A percentile compares a stretch with the other conserved stretches of the same genome.
Conservation (phyloP, 2,329 filamentous ascomycete genomes). For the Amesomyces nigricolor region DNA sequence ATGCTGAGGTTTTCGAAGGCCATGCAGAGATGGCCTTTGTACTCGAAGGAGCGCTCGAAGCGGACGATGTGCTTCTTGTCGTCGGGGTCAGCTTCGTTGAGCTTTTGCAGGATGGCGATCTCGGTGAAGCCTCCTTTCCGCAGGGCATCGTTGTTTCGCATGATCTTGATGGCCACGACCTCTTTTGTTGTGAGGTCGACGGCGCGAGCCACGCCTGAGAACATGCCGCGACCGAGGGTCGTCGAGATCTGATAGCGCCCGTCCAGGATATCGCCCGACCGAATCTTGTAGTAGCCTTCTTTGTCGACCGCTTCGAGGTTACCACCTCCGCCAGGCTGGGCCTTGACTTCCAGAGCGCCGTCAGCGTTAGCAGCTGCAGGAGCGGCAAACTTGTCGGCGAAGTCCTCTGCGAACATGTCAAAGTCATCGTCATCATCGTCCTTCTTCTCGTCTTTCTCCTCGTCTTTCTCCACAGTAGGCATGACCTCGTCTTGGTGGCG, state of each 20-base stretch:
- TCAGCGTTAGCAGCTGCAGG: conserved; percentile 32
- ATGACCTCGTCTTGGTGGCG: conserved; percentile 19
- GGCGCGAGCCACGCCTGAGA: conserved; percentile 90
- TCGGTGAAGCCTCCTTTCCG: conserved; percentile 90
- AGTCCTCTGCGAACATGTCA: conserved; percentile 87
- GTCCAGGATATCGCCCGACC: conserved; percentile 84
- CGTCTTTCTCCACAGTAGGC: conserved; percentile 26
- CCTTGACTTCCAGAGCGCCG: conserved; percentile 37
- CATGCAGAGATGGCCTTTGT: conserved; percentile 93
- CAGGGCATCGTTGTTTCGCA: conserved; percentile 91
- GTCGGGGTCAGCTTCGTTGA: conserved; percentile 78
- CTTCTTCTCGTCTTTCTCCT: conserved; percentile 30
- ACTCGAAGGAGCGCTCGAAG: conserved; percentile 82
- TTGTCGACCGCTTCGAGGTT: conserved; percentile 90
- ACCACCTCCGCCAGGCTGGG: conserved; percentile 49
- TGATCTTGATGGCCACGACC: conserved; percentile 94
- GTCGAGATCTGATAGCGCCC: conserved; percentile 85
- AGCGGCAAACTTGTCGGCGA: conserved; percentile 60
- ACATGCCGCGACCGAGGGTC: conserved; percentile 88
- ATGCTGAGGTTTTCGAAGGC: conserved; percentile 92
- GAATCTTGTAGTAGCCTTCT: conserved; percentile 94
- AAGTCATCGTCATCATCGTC: conserved; percentile 66
- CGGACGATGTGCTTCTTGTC: conserved; percentile 89
- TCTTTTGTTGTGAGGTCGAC: conserved; percentile 67
- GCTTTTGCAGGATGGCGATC: conserved; percentile 83